Evolutionary conservation across 768 basidiomycete species (phyloP).

Genomic region (Amyloporia xantha): DNA sequence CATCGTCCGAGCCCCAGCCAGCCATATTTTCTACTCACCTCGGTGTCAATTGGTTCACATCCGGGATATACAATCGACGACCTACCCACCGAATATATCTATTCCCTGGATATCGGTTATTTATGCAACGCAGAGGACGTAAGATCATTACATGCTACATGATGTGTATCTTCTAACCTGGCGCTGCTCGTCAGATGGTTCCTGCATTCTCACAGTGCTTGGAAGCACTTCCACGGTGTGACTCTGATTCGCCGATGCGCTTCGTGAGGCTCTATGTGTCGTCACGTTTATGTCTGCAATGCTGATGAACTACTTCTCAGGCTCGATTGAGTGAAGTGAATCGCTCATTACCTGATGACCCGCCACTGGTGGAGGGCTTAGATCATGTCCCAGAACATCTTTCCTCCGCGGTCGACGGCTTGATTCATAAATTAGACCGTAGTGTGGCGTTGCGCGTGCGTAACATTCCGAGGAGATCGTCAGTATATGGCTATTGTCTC

Average conservation of each 20-base stretch:
- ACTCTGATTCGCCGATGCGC: constrained; percentile 1
- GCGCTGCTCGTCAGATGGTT: constrained; percentile 15
- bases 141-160: constrained; percentile 2
- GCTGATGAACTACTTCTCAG: constrained; percentile 29
- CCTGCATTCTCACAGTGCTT: constrained; percentile 17
- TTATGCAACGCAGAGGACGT: constrained; percentile 23
- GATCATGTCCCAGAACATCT: constrained; percentile 40
- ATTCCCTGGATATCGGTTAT: constrained; percentile 40
- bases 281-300: constrained; percentile 3
- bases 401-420: constrained; percentile 36
- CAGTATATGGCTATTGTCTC: constrained; percentile 13
- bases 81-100: constrained; percentile 51
- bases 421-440: constrained; percentile 49
- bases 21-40: constrained; percentile 58
- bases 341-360: constrained; percentile 35
- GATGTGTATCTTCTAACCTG: neutral
- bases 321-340: constrained; percentile 42
- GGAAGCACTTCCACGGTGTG: constrained; percentile 17
- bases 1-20: constrained; percentile 44
- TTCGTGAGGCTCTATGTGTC: neutral
- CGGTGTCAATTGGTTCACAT: constrained; percentile 50
- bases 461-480: constrained; percentile 53
- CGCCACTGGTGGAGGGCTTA: constrained; percentile 30
- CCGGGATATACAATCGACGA: constrained; percentile 52
- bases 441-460: constrained; percentile 66